Evolutionary conservation across 2,329 filamentous ascomycete genomes (phyloP), one percentile per base, ranked within the genome.

Genomic region (Madurella fahalii): DNA sequence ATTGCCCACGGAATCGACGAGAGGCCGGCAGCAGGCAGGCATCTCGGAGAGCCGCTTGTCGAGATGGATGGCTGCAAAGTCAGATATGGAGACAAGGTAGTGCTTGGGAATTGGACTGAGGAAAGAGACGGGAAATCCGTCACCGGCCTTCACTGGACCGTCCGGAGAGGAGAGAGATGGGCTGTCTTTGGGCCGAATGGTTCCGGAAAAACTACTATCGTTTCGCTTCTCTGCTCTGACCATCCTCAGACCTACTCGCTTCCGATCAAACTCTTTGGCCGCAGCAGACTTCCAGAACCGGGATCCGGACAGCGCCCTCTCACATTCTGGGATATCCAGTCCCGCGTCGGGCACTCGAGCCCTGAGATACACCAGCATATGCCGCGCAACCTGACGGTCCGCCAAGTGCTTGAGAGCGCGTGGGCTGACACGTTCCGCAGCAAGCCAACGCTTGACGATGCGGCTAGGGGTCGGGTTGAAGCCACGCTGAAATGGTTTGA

Each of bases 291-390:
- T 0, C 91, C 93, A 0, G 82, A 87, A 52, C 80, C 82, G 0
- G 88, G 87, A 0, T 83, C 82, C 0, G 76, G 74, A 1, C 69
- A 82, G 51, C 80, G 81, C 0, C 91, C 90, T 0, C 84, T 97
- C 34, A 95, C 90, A 0, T 87, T 96, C 55, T 97, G 95, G 77
- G 92, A 97, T 59, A 83, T 99, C 8, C 94, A 97, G 69, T 79
- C 85, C 0, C 85, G 89, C 20, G 89, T 99, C 61, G 94, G 94
- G 11, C 92, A 97, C 69, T 94, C 91, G 0, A 95, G 90, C 58
- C 94, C 94, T 0, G 94, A 97, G 68, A 88, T 97, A 4, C 92
- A 97, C 65, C 86, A 90, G 50, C 91, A 95, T 70, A 96, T 97
- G 73, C 93, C 94, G 0, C 85, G 86, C 47, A 77, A 81, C 37